phyloP scores from a whole-genome alignment of 352 stramenopile genomes.

The Phytophthora podocarpi region DNA sequence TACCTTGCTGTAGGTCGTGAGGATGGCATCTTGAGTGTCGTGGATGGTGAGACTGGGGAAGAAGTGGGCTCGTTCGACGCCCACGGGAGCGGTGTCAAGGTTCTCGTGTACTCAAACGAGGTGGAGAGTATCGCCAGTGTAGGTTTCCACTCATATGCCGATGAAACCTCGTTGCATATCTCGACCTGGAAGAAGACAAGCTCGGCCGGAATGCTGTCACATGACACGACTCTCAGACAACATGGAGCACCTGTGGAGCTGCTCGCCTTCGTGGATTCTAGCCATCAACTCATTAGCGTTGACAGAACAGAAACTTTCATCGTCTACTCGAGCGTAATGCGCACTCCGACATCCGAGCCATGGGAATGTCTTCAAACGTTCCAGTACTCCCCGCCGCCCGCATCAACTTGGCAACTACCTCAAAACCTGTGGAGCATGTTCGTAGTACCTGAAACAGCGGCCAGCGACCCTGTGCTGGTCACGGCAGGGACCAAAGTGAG shows the following conservation, averaged over 20 bases:
- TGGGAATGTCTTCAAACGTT: constrained; percentile 60
- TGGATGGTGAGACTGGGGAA: constrained; percentile 55
- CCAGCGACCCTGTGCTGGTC: constrained; percentile 63
- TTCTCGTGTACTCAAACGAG: constrained; percentile 50
- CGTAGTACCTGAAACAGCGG: constrained; percentile 47
- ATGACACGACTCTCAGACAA: constrained; percentile 42
- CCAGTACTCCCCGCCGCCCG: constrained; percentile 19
- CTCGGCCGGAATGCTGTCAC: constrained; percentile 27
- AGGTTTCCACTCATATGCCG: constrained; percentile 63
- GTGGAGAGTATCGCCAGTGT: constrained; percentile 62
- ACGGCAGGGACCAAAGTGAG: constrained; percentile 38
- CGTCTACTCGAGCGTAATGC: constrained; percentile 55
- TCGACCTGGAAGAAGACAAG: constrained; percentile 53
- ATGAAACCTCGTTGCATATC: constrained; percentile 70
- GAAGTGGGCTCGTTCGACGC: constrained; percentile 59
- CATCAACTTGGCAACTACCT: constrained; percentile 25
- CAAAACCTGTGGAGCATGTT: constrained; percentile 43
- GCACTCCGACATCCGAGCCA: constrained; percentile 46
- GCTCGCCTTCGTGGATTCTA: constrained; percentile 61
- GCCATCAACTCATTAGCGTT: constrained; percentile 59
- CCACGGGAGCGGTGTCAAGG: constrained; percentile 61
- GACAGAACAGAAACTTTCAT: constrained; percentile 51
- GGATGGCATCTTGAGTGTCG: constrained; percentile 56
- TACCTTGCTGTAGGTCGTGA: constrained; percentile 57
- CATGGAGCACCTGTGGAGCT: constrained; percentile 48